Base-by-base conservation (phyloP, 2,329 filamentous ascomycete species). In the Phyllosticta ampelicida region DNA sequence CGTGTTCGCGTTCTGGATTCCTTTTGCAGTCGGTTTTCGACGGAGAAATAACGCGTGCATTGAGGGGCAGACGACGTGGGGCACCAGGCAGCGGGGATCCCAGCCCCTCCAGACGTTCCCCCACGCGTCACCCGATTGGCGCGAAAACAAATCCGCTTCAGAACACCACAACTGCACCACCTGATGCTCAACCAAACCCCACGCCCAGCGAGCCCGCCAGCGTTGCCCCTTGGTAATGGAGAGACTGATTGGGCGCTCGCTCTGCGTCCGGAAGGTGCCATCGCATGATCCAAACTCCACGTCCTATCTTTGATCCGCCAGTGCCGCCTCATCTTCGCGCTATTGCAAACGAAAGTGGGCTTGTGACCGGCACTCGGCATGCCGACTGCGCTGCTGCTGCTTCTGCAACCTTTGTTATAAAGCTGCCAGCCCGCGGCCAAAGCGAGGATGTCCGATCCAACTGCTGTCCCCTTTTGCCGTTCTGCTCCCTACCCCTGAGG, bases 281-380 rank as follows among this genome's bases (percentile, higher is more conserved):
- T 44, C 36, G 36, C 36, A 44, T 44, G 36, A 44, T 44, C 36
- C 36, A 44, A 6, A 26, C 36, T 44, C 36, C 36, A 44, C 36
- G 36, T n/a, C n/a, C 36, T 44, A n/a, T 44, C 36, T 44, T 44
- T 44, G 36, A 44, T 44, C 36, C 36, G 36, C 36, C 36, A 44
- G 36, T 44, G 36, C 36, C 36, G 36, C 36, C 36, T n/a, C 9
- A 36, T 6, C n/a, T n/a, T 44, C 36, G 36, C 13, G 13, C 13
- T 53, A 53, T 44, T 48, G 50, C 50, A 50, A 58, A 30, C 49
- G 53, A 58, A 52, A 59, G 68, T 70, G 69, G 68, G 66, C 70
- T 68, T 49, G 65, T 64, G 66, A 70, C 64, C 63, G 61, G 65
- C 68, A 63, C 66, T 63, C 65, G 62, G 26, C 3, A 16, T 51